A percentile compares a stretch with the other conserved stretches of the same genome.
Evolutionary conservation across 192 early-diverging fungal species (phyloP).

Genomic region (Spinellus fusiger): DNA sequence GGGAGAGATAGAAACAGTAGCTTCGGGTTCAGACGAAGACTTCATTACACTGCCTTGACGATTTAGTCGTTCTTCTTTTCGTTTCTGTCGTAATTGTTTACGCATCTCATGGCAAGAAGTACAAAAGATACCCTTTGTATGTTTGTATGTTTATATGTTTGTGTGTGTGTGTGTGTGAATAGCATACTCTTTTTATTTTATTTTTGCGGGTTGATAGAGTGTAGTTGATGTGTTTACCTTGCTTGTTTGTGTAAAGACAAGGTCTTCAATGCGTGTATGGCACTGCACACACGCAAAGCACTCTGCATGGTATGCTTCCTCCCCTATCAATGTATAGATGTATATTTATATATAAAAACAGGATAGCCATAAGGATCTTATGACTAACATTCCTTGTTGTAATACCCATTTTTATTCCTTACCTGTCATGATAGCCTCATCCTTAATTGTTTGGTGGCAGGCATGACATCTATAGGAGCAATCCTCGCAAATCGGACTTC

Average conservation of each 20-base stretch:
- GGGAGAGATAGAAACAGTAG: not conserved
- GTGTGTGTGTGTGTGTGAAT: not conserved
- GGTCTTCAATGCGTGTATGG: constrained; percentile 65
- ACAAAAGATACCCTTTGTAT: constrained; percentile 62
- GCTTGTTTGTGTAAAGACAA: constrained; percentile 78
- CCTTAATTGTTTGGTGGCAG: constrained; percentile 68
- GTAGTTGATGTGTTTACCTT: constrained; percentile 33
- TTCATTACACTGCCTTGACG: not conserved
- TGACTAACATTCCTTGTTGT: too few species aligned
- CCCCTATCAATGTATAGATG: constrained; percentile 33
- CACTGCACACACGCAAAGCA: constrained; percentile 79
- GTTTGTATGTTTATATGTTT: not conserved
- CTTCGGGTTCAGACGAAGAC: not conserved
- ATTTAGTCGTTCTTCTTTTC: constrained; percentile 34
- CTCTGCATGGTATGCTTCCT: constrained; percentile 75
- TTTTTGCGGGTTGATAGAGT: not conserved
- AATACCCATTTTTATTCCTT: not conserved
- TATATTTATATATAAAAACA: not conserved
- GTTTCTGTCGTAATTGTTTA: constrained; percentile 55
- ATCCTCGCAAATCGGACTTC: constrained; percentile 78
- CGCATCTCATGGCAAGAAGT: constrained; percentile 67
- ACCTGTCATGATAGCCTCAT: constrained; percentile 83
- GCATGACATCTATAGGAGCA: constrained; percentile 77
- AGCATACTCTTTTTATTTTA: not conserved
- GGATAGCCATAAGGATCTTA: too few species aligned